Percentiles rank a stretch among this genome's conserved stretches.
These are phyloP conservation scores for Truncatella angustata DNA, from an alignment of 2,329 filamentous ascomycete genomes.

Conservation along the genomic window DNA sequence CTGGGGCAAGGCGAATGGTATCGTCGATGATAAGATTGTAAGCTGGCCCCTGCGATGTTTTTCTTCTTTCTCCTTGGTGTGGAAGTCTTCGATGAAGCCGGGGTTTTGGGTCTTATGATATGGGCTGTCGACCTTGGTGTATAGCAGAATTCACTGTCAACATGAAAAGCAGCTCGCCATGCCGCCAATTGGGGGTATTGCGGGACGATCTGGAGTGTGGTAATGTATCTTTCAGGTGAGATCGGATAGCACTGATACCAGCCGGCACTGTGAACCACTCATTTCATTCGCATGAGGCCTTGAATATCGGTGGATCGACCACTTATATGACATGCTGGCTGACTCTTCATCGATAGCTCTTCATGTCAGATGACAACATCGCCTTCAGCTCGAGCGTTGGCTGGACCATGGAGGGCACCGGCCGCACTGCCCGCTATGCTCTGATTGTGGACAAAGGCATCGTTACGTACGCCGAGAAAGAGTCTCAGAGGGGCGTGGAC, in stretches of 20 bases:
- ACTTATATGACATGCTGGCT: no score
- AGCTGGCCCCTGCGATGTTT: slow-evolving; percentile 16
- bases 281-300: no score
- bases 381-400: slow-evolving; percentile 75
- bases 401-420: slow-evolving; percentile 63
- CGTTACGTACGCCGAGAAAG: slow-evolving; percentile 73
- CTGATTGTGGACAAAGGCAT: slow-evolving; percentile 79
- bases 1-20: slow-evolving; percentile 81
- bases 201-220: neutral
- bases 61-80: neutral
- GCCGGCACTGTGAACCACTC: no score
- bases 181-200: no score
- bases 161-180: no score
- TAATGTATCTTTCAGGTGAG: neutral
- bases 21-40: slow-evolving; percentile 63
- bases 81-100: no score
- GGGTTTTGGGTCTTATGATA: no score
- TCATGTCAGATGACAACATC: slow-evolving; percentile 65
- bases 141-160: no score
- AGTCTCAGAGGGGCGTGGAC: slow-evolving; percentile 48
- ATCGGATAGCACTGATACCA: neutral
- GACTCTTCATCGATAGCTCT: no score
- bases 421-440: slow-evolving; percentile 70
- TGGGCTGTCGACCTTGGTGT: no score
- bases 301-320: no score